Evolutionary conservation across 345 rosid genomes (phyloP), one percentile per base, ranked within the genome.

Genomic region (Rhizophora mangle): DNA sequence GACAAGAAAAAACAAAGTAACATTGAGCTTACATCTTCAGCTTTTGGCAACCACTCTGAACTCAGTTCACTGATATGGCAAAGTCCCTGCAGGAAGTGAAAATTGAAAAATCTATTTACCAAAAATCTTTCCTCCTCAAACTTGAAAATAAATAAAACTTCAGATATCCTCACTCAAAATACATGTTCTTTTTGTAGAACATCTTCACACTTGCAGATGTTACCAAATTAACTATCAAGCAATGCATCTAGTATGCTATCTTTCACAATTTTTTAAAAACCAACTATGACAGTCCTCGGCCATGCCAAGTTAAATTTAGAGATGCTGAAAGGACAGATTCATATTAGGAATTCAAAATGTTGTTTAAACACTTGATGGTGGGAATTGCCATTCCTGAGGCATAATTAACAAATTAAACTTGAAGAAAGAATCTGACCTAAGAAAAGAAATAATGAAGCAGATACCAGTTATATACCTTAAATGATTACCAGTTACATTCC

Each of bases 1-100:
- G 49, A 13, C 46, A 19, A 58, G 39, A n/a, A 69, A 72, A 51
- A 49, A 18, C 36, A 69, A 68, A 43, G 30, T 6, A 56, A 43
- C 19, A 7, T 51, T 11, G 18, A 19, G 68, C 93, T 85, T 84
- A 95, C 99, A 76, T 95, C 99, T 82, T 95, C 99, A 6, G 99
- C 93, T 81, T 95, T 90, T n/a, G 97, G 83, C 78, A 95, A 83
- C 89, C 90, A 95, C 70, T 82, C 85, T 59, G 87, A 74, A 78
- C 87, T 92, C 68, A 95, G 84, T 79, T 95, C 99, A 78, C 99
- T 95, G 73, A 92, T 81, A 82, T 95, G 99, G 85, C 99, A 95
- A 80, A 95, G 95, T 75, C 99, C 99, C 87, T 90, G 85, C 62
- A 68, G 70, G 52, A 81, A 63, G 32, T 26, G 39, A 47, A 61